phyloP scores from a whole-genome alignment of 306 rosid species.

The Vicia villosa region DNA sequence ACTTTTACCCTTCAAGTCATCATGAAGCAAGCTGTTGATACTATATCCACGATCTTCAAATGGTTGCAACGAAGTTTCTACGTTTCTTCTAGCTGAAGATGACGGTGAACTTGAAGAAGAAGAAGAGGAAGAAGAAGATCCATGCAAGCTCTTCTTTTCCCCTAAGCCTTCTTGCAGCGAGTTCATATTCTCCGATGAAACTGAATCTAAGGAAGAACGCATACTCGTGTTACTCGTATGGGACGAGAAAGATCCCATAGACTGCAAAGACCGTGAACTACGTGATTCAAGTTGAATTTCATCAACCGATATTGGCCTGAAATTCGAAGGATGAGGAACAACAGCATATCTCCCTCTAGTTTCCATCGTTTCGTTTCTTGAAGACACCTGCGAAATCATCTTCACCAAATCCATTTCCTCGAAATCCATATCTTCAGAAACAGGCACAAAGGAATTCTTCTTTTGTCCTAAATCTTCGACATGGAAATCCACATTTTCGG shows the following conservation, averaged over 20 bases:
- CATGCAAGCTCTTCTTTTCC: conserved; percentile 42
- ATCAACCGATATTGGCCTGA: conserved; percentile 73
- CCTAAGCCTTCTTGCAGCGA: conserved; percentile 37
- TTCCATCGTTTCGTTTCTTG: conserved; percentile 45
- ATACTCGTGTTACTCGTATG: conserved; percentile 58
- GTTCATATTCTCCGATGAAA: conserved; percentile 38
- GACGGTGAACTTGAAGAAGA: conserved; percentile 42
- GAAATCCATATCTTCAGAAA: conserved; percentile 39
- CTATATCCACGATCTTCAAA: conserved; percentile 51
- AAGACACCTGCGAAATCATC: conserved; percentile 19
- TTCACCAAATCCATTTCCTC: conserved; percentile 38
- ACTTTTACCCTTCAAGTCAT: conserved; percentile 42
- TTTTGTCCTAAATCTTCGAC: conserved; percentile 43
- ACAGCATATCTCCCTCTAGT: conserved; percentile 46
- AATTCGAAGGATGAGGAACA: conserved; percentile 49
- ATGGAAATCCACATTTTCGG: conserved; percentile 37
- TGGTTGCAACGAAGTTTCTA: conserved; percentile 44
- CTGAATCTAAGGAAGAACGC: conserved; percentile 51
- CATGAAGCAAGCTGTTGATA: conserved; percentile 38
- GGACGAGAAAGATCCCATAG: conserved; percentile 61
- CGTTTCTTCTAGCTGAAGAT: conserved; percentile 40
- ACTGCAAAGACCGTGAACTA: conserved; percentile 52
- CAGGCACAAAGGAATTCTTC: conserved; percentile 31
- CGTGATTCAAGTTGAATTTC: conserved; percentile 71
- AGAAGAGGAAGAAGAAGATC: conserved; percentile 40